Evolutionary conservation across 495 filamentous ascomycete genomes (phyloP), one percentile per base, ranked within the genome.

Genomic region (Hyphodiscus hymeniophilus): DNA sequence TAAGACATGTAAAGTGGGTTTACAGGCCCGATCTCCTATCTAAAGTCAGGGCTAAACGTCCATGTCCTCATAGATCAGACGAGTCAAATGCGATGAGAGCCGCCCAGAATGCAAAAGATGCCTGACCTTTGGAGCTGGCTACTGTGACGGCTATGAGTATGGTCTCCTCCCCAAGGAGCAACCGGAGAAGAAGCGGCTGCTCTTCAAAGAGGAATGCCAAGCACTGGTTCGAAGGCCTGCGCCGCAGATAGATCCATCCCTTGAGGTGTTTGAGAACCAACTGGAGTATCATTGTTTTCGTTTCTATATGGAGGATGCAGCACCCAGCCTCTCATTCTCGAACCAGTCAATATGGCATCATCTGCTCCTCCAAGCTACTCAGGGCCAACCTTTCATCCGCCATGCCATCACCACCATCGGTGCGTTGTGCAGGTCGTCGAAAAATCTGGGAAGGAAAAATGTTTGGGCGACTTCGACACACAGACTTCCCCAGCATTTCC

Each of bases 391-490:
- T 3, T 67, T 74, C 8, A 76, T 85, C 38, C 70, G 75, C n/a
- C 79, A 85, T 58, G 78, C 81, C 10, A 68, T 81, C 3, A 67
- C 82, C 11, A 78, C 81, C 24, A 63, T 85, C 15, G 75, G 76
- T 24, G 73, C 77, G 0, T 63, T 81, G 23, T 80, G 81, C 47
- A 74, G 43, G 36, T 26, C 38, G 11, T 26, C 46, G 0, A 28
- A 36, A n/a, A 16, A 13, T 3, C 17, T 38, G 15, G 32, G 32
- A 38, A 47, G 5, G 5, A 28, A 28, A 28, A 10, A 28, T 28
- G 10, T 28, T 28, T 28, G 5, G 10, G 21, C 16, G 38, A 8
- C 3, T 11, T 2, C 2, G 11, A 43, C 15, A 17, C 5, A 46
- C 6, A 15, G 31, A 34, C 15, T n/a, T n/a, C 30, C 18, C 15